A percentile compares a stretch with the other conserved stretches of the same genome.
These are phyloP conservation scores for Dactylellina haptotyla DNA, from an alignment of 2,329 filamentous ascomycete genomes.

Conservation along the genomic window DNA sequence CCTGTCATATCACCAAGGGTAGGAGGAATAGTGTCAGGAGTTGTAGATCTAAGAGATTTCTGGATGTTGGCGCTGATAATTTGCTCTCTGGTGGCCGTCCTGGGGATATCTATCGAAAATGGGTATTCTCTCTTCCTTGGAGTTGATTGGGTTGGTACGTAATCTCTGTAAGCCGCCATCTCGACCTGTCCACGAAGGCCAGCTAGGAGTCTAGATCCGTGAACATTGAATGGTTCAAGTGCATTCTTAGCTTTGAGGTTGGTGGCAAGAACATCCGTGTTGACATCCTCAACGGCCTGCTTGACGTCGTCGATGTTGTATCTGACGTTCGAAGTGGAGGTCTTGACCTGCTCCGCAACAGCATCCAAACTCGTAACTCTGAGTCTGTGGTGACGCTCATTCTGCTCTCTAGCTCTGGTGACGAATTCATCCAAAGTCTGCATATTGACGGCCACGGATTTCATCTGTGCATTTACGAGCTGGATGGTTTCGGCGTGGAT, in stretches of 20 bases:
- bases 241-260: constrained; percentile 67
- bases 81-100: constrained; percentile 69
- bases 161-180: constrained; percentile 76
- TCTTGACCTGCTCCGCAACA: constrained; percentile 38
- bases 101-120: constrained; percentile 81
- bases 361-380: constrained; percentile 47
- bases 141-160: constrained; percentile 84
- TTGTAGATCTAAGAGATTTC: constrained; percentile 6
- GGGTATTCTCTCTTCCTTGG: constrained; percentile 82
- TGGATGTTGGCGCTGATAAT: constrained; percentile 41
- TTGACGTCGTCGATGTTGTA: constrained; percentile 52
- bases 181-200: constrained; percentile 77
- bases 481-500: constrained; percentile 90
- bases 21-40: constrained; percentile 10
- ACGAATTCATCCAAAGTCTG: constrained; percentile 90
- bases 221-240: constrained; percentile 69
- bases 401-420: constrained; percentile 80
- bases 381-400: constrained; percentile 77
- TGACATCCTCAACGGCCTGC: constrained; percentile 36
- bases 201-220: constrained; percentile 69
- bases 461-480: constrained; percentile 88
- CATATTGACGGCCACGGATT: constrained; percentile 88
- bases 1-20: background rate
- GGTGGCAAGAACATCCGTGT: constrained; percentile 71
- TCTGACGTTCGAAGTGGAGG: constrained; percentile 20